phyloP scores from a whole-genome alignment of 305 asterid genomes.

The Fraxinus greggii region DNA sequence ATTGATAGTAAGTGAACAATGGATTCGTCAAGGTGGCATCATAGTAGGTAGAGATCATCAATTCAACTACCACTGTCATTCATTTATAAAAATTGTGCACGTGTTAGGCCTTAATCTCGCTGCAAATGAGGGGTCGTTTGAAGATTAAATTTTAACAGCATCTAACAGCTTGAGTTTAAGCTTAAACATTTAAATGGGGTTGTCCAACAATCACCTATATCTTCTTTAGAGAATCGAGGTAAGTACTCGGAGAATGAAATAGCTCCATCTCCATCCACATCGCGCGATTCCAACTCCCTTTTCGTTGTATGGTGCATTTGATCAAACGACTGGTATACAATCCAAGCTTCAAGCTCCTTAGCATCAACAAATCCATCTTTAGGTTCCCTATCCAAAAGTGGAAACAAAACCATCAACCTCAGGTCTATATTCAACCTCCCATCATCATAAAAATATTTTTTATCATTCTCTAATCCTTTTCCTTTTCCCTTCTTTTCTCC shows the following conservation, averaged over 20 bases:
- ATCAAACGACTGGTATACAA: slow-evolving; percentile 31
- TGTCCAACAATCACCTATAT: slow-evolving; percentile 27
- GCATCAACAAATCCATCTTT: slow-evolving; percentile 32
- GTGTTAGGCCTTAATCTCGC: not conserved
- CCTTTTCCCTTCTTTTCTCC: not conserved
- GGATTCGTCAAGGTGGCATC: not conserved
- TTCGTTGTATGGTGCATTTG: slow-evolving; percentile 21
- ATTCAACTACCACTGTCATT: not conserved
- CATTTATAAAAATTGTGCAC: not conserved
- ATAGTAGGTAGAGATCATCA: not conserved
- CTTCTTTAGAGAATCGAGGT: slow-evolving; percentile 26
- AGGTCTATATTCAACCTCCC: slow-evolving; percentile 29
- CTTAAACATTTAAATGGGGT: not conserved
- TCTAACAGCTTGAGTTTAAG: not conserved
- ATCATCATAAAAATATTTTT: slow-evolving; percentile 18
- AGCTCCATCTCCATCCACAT: slow-evolving; percentile 33
- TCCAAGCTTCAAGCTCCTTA: slow-evolving; percentile 37
- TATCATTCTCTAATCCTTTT: slow-evolving; percentile 11
- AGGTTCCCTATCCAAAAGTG: slow-evolving; percentile 29
- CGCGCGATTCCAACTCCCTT: slow-evolving; percentile 30
- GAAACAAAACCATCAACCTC: slow-evolving; percentile 39
- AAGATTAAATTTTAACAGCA: not conserved
- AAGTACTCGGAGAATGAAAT: slow-evolving; percentile 36
- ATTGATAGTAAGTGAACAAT: not conserved
- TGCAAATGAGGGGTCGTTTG: not conserved